Evolutionary conservation across 2,329 filamentous ascomycete genomes (phyloP).

Genomic region (Pyrenochaeta sp.): DNA sequence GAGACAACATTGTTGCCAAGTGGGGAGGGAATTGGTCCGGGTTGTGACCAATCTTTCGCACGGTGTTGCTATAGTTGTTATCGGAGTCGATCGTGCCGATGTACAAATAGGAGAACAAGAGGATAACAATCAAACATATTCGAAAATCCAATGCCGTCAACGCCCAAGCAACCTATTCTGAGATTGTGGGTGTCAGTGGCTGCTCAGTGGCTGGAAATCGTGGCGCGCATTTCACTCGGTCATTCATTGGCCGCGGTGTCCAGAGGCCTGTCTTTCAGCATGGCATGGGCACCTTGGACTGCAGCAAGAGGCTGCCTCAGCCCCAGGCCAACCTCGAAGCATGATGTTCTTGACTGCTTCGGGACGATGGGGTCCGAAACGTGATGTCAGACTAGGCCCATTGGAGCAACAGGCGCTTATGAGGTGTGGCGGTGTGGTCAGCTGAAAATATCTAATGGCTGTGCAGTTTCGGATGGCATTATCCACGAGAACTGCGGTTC

Average conservation of each 20-base stretch:
- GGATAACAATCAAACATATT: slow-evolving; percentile 8
- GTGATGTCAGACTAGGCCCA: slow-evolving; percentile 2
- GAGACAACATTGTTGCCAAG: slow-evolving; percentile 32
- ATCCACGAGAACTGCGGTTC: slow-evolving; percentile 1
- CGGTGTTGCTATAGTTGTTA: slow-evolving; percentile 2
- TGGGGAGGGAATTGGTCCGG: slow-evolving; percentile 3
- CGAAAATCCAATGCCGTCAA: slow-evolving; percentile 4
- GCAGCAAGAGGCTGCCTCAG: too few species aligned
- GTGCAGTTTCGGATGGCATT: neutral
- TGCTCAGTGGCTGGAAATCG: slow-evolving; percentile 16
- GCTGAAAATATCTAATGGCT: slow-evolving; percentile 7
- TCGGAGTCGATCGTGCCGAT: slow-evolving; percentile 1
- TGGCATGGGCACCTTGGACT: slow-evolving; percentile 5
- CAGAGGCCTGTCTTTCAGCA: slow-evolving; percentile 10
- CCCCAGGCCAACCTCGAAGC: slow-evolving; percentile 20
- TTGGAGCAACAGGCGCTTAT: slow-evolving; percentile 8
- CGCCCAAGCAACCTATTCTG: slow-evolving; percentile 12
- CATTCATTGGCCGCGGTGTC: too few species aligned
- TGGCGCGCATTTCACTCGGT: slow-evolving; percentile 14
- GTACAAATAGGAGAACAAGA: slow-evolving; percentile 6
- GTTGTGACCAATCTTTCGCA: neutral
- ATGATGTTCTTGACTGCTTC: slow-evolving; percentile 4
- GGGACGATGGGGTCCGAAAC: slow-evolving; percentile 8
- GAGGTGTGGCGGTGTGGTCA: slow-evolving; percentile 9
- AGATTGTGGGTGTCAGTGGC: slow-evolving; percentile 33